phyloP scores from a whole-genome alignment of 805 yeast species.

The Schwanniomyces vanrijiae region DNA sequence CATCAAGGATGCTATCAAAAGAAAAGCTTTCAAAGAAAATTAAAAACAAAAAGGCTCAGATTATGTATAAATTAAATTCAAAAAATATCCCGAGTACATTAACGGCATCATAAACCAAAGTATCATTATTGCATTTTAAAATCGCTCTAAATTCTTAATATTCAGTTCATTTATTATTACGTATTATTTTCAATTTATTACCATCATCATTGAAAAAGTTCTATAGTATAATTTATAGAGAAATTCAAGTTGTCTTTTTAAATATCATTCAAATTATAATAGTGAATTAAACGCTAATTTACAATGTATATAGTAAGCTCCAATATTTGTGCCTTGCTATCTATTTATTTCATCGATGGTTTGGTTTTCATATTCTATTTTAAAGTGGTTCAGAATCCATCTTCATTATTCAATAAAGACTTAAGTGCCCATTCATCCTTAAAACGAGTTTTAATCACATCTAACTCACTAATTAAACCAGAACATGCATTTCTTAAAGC shows the following conservation, averaged over 20 bases:
- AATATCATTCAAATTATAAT: neutral
- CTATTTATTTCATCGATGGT: no score
- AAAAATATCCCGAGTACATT: neutral
- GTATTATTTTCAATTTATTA: neutral
- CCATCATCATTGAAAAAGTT: neutral
- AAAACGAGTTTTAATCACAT: conserved; percentile 72
- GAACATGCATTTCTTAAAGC: conserved; percentile 91
- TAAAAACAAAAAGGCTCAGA: neutral
- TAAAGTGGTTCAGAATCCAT: conserved; percentile 13
- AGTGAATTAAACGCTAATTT: neutral
- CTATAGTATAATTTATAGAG: neutral
- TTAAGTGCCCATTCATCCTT: conserved; percentile 91
- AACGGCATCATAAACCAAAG: neutral
- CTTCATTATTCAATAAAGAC: conserved; percentile 56
- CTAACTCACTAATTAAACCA: conserved; percentile 75
- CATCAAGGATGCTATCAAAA: conserved; percentile 66
- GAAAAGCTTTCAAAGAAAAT: conserved; percentile 27
- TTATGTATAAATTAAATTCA: neutral
- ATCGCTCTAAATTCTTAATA: neutral
- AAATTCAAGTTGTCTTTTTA: neutral
- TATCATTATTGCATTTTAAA: conserved; percentile 1
- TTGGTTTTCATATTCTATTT: neutral
- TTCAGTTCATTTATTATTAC: neutral
- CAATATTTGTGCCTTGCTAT: neutral
- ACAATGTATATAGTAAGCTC: neutral